These are phyloP conservation scores for Centaurea solstitialis DNA, from an alignment of 129 eudicot species.

Conservation along the genomic window DNA sequence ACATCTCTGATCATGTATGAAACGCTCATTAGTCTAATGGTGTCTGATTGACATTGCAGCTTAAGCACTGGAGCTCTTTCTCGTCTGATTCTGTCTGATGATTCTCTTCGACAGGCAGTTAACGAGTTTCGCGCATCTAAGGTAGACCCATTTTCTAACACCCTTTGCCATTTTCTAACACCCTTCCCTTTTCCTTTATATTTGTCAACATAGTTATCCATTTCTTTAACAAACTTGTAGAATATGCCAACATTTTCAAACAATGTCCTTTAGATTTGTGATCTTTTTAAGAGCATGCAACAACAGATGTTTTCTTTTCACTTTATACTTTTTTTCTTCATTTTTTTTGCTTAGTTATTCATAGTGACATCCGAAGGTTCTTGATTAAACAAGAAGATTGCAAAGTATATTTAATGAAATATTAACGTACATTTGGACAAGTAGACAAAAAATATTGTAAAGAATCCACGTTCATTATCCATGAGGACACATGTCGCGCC, in stretches of 20 bases:
- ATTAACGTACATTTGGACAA: too few relatives aligned
- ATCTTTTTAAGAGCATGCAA: not conserved
- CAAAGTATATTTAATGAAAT: too few relatives aligned
- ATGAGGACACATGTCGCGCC: not conserved
- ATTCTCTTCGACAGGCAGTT: slow-evolving; percentile 84
- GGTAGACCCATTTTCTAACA: slow-evolving; percentile 36
- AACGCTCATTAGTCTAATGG: not conserved
- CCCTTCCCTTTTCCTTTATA: not conserved
- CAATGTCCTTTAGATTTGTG: not conserved
- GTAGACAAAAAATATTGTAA: too few relatives aligned
- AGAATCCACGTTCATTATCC: not conserved
- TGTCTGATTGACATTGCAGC: slow-evolving; percentile 42
- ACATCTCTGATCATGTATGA: not conserved
- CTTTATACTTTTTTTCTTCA: too few relatives aligned
- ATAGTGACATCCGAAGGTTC: too few relatives aligned
- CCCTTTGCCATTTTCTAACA: not conserved
- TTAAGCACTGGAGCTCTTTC: slow-evolving; percentile 95
- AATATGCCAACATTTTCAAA: not conserved
- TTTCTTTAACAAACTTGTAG: not conserved
- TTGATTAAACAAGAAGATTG: too few relatives aligned
- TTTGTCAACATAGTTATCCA: not conserved
- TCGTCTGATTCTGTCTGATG: slow-evolving; percentile 87
- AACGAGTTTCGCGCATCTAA: slow-evolving; percentile 81
- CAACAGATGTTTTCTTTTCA: not conserved
- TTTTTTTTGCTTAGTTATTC: too few relatives aligned